phyloP scores from a whole-genome alignment of 2,329 filamentous ascomycete genomes.

The Fusarium nodosum region DNA sequence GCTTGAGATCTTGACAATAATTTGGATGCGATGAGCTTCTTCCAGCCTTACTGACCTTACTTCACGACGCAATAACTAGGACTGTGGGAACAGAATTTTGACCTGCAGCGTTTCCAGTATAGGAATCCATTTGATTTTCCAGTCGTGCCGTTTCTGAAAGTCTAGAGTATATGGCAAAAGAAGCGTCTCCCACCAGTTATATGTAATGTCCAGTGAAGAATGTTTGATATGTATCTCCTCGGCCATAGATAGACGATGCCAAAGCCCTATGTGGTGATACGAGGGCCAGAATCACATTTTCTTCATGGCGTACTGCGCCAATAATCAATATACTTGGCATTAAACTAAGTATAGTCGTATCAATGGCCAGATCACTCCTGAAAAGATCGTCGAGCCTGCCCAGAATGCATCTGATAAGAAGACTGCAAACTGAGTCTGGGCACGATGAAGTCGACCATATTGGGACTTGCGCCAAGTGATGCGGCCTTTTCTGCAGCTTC shows the following conservation, averaged over 20 bases:
- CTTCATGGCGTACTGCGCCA: neutral
- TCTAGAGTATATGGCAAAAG: neutral
- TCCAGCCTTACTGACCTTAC: neutral
- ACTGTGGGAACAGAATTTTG: neutral
- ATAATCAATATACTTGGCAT: neutral
- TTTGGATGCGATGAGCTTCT: neutral
- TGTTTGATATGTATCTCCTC: neutral
- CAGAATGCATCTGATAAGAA: neutral
- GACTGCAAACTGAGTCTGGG: neutral
- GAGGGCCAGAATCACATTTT: neutral
- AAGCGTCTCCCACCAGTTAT: neutral
- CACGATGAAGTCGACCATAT: neutral
- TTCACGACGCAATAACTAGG: rapidly evolving
- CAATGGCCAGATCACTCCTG: neutral
- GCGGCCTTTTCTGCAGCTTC: neutral
- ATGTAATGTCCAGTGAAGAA: neutral
- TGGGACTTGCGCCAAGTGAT: neutral
- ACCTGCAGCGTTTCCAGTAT: neutral
- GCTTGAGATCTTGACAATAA: neutral
- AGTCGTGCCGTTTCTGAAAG: neutral
- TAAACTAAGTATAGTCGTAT: neutral
- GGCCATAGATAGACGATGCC: neutral
- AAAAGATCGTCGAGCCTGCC: neutral
- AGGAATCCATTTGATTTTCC: rapidly evolving
- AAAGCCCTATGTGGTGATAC: neutral